Evolutionary conservation across 805 yeast genomes (phyloP).

Genomic region (Candida easanensis): DNA sequence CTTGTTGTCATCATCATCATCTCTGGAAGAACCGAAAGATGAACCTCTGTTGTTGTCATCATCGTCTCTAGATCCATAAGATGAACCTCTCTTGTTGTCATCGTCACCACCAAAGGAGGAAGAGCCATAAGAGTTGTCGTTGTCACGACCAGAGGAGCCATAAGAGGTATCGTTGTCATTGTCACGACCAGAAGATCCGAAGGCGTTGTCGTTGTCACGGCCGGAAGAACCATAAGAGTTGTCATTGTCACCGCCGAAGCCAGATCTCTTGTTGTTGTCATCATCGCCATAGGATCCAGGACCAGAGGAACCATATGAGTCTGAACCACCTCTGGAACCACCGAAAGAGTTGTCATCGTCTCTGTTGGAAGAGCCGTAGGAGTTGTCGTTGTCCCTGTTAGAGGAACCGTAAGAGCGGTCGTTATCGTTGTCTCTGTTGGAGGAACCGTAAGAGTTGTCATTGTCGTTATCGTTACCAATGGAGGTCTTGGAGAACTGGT

Average conservation of each 20-base stretch:
- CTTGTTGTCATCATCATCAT: slow-evolving; percentile 1
- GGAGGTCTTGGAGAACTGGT: slow-evolving; percentile 9
- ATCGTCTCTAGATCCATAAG: slow-evolving; percentile 2
- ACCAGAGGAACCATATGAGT: slow-evolving; percentile 9
- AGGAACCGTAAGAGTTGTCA: slow-evolving; percentile 5
- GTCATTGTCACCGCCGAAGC: slow-evolving; percentile 3
- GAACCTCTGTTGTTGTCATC: neutral
- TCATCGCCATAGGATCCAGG: neutral
- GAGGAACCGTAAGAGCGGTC: slow-evolving; percentile 1
- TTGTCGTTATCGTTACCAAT: neutral
- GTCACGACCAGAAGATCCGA: neutral
- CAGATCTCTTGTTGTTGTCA: neutral
- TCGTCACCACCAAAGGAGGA: slow-evolving; percentile 1
- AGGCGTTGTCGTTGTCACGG: neutral
- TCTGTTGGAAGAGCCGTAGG: neutral
- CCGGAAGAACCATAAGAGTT: slow-evolving; percentile 1
- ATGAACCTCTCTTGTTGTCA: neutral
- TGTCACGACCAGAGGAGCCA: neutral
- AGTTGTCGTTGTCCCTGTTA: slow-evolving; percentile 4
- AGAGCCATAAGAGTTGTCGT: slow-evolving; percentile 6
- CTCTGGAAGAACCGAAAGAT: slow-evolving; percentile 5
- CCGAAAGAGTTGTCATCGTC: slow-evolving; percentile 6
- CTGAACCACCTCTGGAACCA: slow-evolving; percentile 1
- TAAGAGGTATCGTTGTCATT: slow-evolving; percentile 1
- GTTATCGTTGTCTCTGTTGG: neutral